Evolutionary conservation across 805 yeast genomes (phyloP).

Genomic region (Osmozyma mogii): DNA sequence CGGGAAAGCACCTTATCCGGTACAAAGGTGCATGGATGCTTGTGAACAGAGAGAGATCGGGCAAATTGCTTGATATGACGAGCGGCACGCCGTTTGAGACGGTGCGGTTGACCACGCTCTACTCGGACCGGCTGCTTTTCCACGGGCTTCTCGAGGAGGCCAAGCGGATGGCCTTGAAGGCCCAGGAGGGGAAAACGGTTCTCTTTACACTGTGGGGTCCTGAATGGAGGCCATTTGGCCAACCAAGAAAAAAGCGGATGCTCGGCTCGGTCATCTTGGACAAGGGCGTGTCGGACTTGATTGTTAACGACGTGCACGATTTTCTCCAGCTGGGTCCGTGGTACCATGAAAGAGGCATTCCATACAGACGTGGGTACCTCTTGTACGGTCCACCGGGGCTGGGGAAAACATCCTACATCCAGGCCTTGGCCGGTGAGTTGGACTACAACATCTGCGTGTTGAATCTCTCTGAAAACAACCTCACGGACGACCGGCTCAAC

Average conservation of each 20-base stretch:
- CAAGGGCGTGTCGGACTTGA: conserved; percentile 56
- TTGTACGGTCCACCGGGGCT: conserved; percentile 97
- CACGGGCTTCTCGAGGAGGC: conserved; percentile 74
- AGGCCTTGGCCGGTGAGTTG: conserved; percentile 92
- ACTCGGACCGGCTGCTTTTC: conserved; percentile 69
- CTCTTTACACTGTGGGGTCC: conserved; percentile 94
- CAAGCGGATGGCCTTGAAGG: conserved; percentile 67
- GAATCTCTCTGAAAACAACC: conserved; percentile 81
- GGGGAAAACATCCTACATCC: conserved; percentile 93
- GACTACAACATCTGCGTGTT: conserved; percentile 93
- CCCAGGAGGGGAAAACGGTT: conserved; percentile 90
- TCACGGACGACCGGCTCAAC: conserved; percentile 90
- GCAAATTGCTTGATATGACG: conserved; percentile 78
- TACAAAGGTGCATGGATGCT: conserved; percentile 85
- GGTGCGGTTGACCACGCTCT: conserved; percentile 84
- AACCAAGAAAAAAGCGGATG: conserved; percentile 80
- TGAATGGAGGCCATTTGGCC: conserved; percentile 98
- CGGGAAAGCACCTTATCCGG: conserved; percentile 83
- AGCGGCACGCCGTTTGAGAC: conserved; percentile 95
- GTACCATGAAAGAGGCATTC: conserved; percentile 96
- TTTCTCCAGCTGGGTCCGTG: conserved; percentile 76
- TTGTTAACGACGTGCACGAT: conserved; percentile 68
- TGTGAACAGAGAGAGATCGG: conserved; percentile 85
- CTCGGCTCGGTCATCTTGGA: conserved; percentile 84
- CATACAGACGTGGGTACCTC: conserved; percentile 90